Percentiles rank a stretch among this genome's conserved stretches.
Evolutionary conservation across 2,329 filamentous ascomycete genomes (phyloP).

Genomic region (Emergomyces orientalis): DNA sequence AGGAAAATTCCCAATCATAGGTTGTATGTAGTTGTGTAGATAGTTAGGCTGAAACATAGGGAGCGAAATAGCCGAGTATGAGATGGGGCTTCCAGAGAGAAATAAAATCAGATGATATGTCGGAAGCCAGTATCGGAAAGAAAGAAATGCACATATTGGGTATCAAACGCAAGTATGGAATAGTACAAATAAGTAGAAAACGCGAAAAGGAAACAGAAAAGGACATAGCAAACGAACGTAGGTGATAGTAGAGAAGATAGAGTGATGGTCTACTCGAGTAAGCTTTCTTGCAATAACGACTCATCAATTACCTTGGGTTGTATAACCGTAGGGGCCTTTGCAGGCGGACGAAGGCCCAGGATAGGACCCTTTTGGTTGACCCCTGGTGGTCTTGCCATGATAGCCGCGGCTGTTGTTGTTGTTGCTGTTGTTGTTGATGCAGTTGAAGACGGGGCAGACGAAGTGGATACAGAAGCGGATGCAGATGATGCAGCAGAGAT

Average conservation of each 20-base stretch:
- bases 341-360: slow-evolving; percentile 56
- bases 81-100: neutral
- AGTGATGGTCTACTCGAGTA: slow-evolving; percentile 37
- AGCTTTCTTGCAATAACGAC: slow-evolving; percentile 51
- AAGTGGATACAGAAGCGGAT: slow-evolving; percentile 26
- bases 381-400: slow-evolving; percentile 49
- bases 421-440: slow-evolving; percentile 27
- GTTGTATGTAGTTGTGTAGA: neutral
- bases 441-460: slow-evolving; percentile 25
- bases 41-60: neutral
- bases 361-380: slow-evolving; percentile 72
- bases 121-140: neutral
- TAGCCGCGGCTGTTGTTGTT: slow-evolving; percentile 20
- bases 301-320: slow-evolving; percentile 50
- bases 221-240: neutral
- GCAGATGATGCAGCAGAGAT: slow-evolving; percentile 27
- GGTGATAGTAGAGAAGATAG: neutral
- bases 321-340: slow-evolving; percentile 48
- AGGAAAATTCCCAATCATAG: neutral
- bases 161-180: slow-evolving; percentile 1
- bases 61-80: neutral
- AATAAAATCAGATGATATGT: neutral
- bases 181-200: neutral
- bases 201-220: neutral
- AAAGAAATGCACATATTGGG: slow-evolving; percentile 1